These are phyloP conservation scores for Cyamopsis tetragonoloba DNA, from an alignment of 306 rosid genomes.

Conservation along the genomic window DNA sequence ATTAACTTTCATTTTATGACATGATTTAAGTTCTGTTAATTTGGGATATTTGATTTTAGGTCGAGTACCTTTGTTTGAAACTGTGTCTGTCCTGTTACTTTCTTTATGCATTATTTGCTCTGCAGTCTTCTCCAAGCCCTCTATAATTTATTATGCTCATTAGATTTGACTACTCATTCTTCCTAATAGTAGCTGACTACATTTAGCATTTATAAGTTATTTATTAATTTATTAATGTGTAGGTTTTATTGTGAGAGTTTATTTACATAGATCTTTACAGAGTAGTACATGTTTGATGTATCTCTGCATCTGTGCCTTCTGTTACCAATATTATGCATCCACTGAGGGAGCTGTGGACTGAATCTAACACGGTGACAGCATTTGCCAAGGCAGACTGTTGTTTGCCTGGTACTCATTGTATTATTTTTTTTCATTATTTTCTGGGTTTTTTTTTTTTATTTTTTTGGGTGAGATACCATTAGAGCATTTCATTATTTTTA, in stretches of 20 bases:
- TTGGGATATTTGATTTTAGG: neutral
- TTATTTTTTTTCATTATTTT: neutral
- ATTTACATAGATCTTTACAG: no score
- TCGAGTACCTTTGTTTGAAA: neutral
- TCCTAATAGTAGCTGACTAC: no score
- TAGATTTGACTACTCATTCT: no score
- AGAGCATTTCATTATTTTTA: neutral
- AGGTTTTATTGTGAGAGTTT: no score
- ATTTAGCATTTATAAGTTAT: no score
- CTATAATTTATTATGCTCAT: no score
- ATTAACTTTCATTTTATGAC: no score
- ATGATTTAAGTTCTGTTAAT: neutral
- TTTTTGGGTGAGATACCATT: neutral
- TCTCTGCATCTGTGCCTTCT: neutral
- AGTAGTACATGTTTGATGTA: neutral
- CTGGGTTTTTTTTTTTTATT: neutral
- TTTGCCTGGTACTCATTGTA: neutral
- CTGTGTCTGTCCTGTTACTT: neutral
- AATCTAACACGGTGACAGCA: neutral
- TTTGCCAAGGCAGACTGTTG: neutral
- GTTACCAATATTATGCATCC: neutral
- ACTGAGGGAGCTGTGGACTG: neutral
- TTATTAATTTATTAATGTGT: no score
- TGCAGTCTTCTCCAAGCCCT: no score
- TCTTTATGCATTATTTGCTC: neutral